These are phyloP conservation scores for Fusarium vanettenii DNA, from an alignment of 2,329 filamentous ascomycete species.

Conservation along the genomic window DNA sequence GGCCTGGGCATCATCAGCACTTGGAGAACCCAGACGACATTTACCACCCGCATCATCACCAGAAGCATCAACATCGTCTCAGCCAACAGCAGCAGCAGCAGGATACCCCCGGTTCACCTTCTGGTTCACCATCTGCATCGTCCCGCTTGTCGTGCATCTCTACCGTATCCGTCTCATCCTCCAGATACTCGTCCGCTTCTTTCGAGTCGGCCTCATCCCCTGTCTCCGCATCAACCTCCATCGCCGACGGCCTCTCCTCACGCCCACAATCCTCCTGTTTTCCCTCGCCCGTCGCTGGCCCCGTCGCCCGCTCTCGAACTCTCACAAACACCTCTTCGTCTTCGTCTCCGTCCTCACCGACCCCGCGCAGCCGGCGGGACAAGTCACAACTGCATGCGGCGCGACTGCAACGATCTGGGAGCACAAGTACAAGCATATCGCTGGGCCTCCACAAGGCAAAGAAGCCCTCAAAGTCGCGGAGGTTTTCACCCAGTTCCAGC, in stretches of 20 bases:
- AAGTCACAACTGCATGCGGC: slow-evolving; percentile 63
- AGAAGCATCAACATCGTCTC: slow-evolving; percentile 43
- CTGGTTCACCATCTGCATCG: slow-evolving; percentile 36
- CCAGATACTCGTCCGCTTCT: slow-evolving; percentile 36
- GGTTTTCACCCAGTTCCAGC: slow-evolving; percentile 49
- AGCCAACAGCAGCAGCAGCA: slow-evolving; percentile 27
- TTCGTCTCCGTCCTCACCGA: slow-evolving; percentile 44
- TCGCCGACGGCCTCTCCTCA: slow-evolving; percentile 28
- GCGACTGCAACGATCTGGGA: slow-evolving; percentile 58
- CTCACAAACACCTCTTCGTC: slow-evolving; percentile 37
- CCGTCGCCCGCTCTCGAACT: slow-evolving; percentile 33
- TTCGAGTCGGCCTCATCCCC: slow-evolving; percentile 38
- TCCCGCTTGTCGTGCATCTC: slow-evolving; percentile 44
- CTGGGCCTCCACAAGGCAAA: slow-evolving; percentile 36
- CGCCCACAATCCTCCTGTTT: slow-evolving; percentile 11
- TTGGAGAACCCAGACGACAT: slow-evolving; percentile 14
- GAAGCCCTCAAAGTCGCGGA: slow-evolving; percentile 36
- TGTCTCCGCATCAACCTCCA: slow-evolving; percentile 27
- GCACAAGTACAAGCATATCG: slow-evolving; percentile 45
- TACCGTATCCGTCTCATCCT: slow-evolving; percentile 34
- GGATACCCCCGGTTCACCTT: slow-evolving; percentile 39
- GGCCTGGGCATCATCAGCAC: not conserved
- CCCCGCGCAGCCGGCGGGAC: slow-evolving; percentile 56
- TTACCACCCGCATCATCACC: slow-evolving; percentile 26
- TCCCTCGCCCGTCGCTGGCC: slow-evolving; percentile 29